A percentile compares a stretch with the other conserved stretches of the same genome.
Evolutionary conservation across 805 yeast species (phyloP).

Genomic region (Kuraishia capsulata): DNA sequence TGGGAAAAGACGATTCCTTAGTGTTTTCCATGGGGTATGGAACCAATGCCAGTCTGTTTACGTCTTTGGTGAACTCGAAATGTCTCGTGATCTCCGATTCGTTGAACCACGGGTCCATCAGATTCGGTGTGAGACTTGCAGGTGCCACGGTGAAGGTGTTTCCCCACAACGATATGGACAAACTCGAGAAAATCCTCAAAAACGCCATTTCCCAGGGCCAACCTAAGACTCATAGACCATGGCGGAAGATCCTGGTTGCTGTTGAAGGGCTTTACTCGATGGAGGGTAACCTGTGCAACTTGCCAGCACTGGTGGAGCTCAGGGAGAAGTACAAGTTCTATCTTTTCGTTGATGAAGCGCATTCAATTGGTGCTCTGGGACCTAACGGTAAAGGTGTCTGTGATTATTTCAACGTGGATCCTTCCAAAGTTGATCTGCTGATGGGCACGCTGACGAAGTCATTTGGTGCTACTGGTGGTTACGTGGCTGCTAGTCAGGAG

Average conservation of each 20-base stretch:
- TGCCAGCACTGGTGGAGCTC: constrained; percentile 66
- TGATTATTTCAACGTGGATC: constrained; percentile 80
- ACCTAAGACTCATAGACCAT: constrained; percentile 91
- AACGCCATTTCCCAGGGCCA: constrained; percentile 90
- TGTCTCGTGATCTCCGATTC: constrained; percentile 92
- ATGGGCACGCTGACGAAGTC: constrained; percentile 99
- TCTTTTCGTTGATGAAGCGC: constrained; percentile 94
- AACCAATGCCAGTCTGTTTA: constrained; percentile 83
- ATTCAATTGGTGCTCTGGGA: constrained; percentile 98
- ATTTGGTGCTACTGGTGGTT: constrained; percentile 99
- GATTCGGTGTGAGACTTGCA: constrained; percentile 88
- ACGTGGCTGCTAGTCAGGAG: constrained; percentile 67
- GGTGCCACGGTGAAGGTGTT: constrained; percentile 91
- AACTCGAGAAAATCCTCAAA: constrained; percentile 66
- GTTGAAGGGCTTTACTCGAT: constrained; percentile 90
- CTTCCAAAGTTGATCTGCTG: constrained; percentile 69
- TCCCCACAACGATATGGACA: constrained; percentile 84
- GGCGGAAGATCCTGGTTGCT: constrained; percentile 79
- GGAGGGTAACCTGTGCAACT: constrained; percentile 86
- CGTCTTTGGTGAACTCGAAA: constrained; percentile 75
- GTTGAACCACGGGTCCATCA: constrained; percentile 88
- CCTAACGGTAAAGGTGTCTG: constrained; percentile 91
- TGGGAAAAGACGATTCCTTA: constrained; percentile 85
- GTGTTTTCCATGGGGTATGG: constrained; percentile 93
- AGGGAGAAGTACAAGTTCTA: constrained; percentile 82